Conservation (phyloP, 2,329 filamentous ascomycete species). For the Pezicula carpinea region DNA sequence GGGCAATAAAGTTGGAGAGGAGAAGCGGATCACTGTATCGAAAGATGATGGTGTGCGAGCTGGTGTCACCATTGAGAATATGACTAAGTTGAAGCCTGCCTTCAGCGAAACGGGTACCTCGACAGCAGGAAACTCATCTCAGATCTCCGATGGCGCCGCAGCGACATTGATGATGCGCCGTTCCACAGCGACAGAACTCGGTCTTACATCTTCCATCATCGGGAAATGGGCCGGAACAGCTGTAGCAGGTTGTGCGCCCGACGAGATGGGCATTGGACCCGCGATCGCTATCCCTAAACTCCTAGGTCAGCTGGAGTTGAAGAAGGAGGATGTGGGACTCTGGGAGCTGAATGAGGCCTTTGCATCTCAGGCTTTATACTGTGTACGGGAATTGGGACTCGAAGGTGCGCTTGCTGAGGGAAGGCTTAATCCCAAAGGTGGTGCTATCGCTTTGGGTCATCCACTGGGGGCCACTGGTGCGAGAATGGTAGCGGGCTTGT, state of each 20-base stretch:
- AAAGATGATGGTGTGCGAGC: slow-evolving; percentile 81
- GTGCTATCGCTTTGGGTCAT: slow-evolving; percentile 91
- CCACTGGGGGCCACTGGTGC: slow-evolving; percentile 86
- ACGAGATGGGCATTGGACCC: slow-evolving; percentile 93
- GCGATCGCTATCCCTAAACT: slow-evolving; percentile 82
- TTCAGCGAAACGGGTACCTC: slow-evolving; percentile 71
- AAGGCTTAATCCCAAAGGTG: slow-evolving; percentile 85
- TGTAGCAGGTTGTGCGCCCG: slow-evolving; percentile 74
- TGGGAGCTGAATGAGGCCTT: slow-evolving; percentile 95
- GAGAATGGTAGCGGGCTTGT: slow-evolving; percentile 63
- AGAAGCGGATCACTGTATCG: slow-evolving; percentile 60
- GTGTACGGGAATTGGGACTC: slow-evolving; percentile 64
- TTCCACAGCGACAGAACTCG: slow-evolving; percentile 70
- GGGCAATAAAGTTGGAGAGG: slow-evolving; percentile 49
- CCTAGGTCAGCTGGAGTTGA: slow-evolving; percentile 62
- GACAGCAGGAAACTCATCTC: slow-evolving; percentile 82
- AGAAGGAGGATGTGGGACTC: slow-evolving; percentile 65
- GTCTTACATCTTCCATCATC: slow-evolving; percentile 64
- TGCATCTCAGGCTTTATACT: slow-evolving; percentile 64
- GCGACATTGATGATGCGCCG: slow-evolving; percentile 80
- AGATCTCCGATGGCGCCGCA: slow-evolving; percentile 85
- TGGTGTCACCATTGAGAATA: slow-evolving; percentile 61
- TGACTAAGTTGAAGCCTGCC: slow-evolving; percentile 78
- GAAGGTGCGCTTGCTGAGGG: slow-evolving; percentile 56
- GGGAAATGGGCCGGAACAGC: slow-evolving; percentile 77